A percentile compares a stretch with the other conserved stretches of the same genome.
These are phyloP conservation scores for Mycena sp. DNA, from an alignment of 1,284 basidiomycete genomes.

Conservation along the genomic window DNA sequence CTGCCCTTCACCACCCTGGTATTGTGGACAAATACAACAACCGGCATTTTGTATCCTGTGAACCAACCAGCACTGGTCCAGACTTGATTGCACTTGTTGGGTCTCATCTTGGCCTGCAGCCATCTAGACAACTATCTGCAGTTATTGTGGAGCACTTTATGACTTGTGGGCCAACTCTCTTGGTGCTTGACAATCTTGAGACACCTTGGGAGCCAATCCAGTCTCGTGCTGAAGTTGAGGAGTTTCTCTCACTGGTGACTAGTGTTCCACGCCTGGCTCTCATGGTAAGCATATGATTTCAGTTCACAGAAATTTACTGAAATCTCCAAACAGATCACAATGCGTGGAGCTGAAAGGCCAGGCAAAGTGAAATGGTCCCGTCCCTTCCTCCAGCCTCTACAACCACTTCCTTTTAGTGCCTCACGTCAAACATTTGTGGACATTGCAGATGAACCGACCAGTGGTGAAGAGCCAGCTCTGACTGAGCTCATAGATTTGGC, in stretches of 20 bases:
- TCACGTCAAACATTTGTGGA: slow-evolving; percentile 28
- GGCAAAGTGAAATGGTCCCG: neutral
- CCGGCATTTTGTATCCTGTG: slow-evolving; percentile 11
- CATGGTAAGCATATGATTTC: neutral
- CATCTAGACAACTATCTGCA: slow-evolving; percentile 1
- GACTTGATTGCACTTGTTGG: neutral
- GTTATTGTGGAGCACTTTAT: slow-evolving; percentile 5
- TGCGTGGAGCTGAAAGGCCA: slow-evolving; percentile 1
- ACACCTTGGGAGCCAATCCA: slow-evolving; percentile 39
- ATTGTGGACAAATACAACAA: slow-evolving; percentile 31
- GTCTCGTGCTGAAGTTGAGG: slow-evolving; percentile 11
- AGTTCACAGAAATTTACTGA: neutral
- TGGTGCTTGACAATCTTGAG: slow-evolving; percentile 48
- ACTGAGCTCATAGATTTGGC: neutral
- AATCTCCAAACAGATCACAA: neutral
- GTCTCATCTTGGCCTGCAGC: slow-evolving; percentile 42
- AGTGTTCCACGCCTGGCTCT: neutral
- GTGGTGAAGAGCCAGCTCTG: neutral
- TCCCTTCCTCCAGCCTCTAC: neutral
- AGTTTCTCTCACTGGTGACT: slow-evolving; percentile 8
- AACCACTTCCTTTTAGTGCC: neutral
- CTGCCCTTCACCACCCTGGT: slow-evolving; percentile 36
- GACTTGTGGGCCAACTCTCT: slow-evolving; percentile 24
- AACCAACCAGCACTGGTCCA: neutral
- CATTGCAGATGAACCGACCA: slow-evolving; percentile 7